Conservation (phyloP, 352 stramenopile species). For the Pilasporangium apinafurcum region DNA sequence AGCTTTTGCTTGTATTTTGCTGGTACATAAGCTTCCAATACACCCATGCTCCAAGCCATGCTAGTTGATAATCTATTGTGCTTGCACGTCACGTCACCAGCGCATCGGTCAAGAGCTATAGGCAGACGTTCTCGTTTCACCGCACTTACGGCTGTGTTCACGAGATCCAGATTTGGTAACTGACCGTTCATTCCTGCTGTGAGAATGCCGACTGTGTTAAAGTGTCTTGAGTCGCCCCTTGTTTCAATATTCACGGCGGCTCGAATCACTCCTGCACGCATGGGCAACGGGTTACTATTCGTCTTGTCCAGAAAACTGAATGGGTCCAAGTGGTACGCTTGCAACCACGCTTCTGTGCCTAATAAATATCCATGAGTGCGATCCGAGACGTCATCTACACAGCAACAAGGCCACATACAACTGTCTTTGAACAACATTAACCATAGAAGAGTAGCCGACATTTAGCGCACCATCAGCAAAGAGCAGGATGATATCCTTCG, state of each 20-base stretch:
- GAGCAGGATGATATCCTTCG: conserved; percentile 79
- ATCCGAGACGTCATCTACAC: conserved; percentile 50
- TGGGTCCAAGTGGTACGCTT: conserved; percentile 63
- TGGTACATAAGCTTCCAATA: not conserved
- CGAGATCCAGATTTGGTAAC: conserved; percentile 81
- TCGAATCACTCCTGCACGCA: conserved; percentile 74
- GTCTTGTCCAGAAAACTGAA: conserved; percentile 9
- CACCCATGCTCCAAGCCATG: conserved; percentile 1
- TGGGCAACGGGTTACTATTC: conserved; percentile 25
- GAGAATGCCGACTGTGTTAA: conserved; percentile 46
- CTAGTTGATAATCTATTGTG: conserved; percentile 6
- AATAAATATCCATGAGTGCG: conserved; percentile 51
- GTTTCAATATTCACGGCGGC: conserved; percentile 74
- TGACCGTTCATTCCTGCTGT: conserved; percentile 75
- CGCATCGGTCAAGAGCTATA: conserved; percentile 39
- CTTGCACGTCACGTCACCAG: conserved; percentile 8
- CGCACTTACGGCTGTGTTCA: conserved; percentile 68
- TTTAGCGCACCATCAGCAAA: conserved; percentile 48
- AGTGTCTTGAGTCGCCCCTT: conserved; percentile 11
- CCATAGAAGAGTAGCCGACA: not conserved
- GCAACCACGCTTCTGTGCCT: conserved; percentile 67
- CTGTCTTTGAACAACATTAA: not conserved
- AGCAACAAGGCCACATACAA: not conserved
- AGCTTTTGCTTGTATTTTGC: conserved; percentile 11
- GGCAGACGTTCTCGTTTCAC: conserved; percentile 37